Evolutionary conservation across 2,329 filamentous ascomycete species (phyloP).

Genomic region (Gaeumannomyces tritici): DNA sequence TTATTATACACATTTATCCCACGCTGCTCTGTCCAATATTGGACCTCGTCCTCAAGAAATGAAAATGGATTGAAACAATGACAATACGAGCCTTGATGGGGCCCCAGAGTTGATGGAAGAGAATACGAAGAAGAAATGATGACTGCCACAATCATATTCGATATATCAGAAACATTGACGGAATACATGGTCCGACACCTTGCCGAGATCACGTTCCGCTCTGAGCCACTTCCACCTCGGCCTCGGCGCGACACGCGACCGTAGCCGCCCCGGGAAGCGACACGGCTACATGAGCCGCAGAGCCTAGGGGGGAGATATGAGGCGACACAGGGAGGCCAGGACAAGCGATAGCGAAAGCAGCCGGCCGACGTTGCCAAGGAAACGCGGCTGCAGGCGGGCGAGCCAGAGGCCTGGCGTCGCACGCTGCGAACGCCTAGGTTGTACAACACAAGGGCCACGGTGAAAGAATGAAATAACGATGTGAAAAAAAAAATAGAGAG

Average conservation of each 20-base stretch:
- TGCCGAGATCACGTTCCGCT: accelerated
- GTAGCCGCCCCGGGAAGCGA: neutral
- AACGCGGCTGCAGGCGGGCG: neutral
- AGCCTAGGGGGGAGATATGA: neutral
- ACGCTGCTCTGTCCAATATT: no score
- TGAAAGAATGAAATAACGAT: no score
- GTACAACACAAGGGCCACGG: neutral
- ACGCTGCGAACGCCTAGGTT: neutral
- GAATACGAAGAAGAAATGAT: no score
- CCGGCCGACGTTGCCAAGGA: neutral
- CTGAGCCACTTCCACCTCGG: neutral
- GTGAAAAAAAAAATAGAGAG: neutral
- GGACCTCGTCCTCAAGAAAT: no score
- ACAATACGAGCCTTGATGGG: no score
- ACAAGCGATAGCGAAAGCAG: neutral
- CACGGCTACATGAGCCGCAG: neutral
- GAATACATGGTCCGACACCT: neutral
- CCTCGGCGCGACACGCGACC: neutral
- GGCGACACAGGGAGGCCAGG: neutral
- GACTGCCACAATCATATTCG: no score
- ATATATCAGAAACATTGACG: neutral
- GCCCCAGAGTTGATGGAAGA: no score
- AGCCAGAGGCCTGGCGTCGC: neutral
- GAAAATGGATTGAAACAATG: no score
- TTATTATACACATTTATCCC: neutral